Conservation (phyloP, 1,284 basidiomycete species). For the Apiotrichum montevideense region DNA sequence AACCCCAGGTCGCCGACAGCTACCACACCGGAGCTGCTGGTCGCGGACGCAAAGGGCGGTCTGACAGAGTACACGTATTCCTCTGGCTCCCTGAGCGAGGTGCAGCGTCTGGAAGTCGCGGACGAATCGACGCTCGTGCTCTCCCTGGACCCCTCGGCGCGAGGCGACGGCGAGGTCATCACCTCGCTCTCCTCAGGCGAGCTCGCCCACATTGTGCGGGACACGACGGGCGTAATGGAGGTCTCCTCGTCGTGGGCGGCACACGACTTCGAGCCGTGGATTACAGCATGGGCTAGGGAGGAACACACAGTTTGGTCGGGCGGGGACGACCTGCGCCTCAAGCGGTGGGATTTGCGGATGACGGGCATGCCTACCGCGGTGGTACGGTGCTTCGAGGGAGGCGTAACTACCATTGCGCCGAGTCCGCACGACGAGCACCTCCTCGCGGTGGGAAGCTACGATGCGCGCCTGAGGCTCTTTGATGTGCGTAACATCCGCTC, state of each 20-base stretch:
- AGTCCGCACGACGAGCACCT: conserved; percentile 73
- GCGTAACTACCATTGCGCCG: conserved; percentile 84
- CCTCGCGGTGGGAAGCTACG: conserved; percentile 90
- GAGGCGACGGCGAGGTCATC: conserved; percentile 49
- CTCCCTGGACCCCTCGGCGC: conserved; percentile 61
- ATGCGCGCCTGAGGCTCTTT: conserved; percentile 72
- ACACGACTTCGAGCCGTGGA: conserved; percentile 94
- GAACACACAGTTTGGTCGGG: conserved; percentile 84
- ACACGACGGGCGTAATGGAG: conserved; percentile 37
- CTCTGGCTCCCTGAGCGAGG: conserved; percentile 3
- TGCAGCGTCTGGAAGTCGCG: conserved; percentile 57
- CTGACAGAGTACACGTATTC: conserved; percentile 58
- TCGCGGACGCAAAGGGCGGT: conserved; percentile 77
- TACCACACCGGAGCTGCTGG: conserved; percentile 49
- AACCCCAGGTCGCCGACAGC: not conserved
- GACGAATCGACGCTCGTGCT: conserved; percentile 63
- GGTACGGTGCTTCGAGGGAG: conserved; percentile 82
- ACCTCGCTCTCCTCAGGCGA: conserved; percentile 74
- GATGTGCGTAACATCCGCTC: conserved; percentile 65
- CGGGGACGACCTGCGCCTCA: conserved; percentile 86
- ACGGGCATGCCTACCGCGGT: conserved; percentile 58
- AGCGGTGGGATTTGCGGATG: conserved; percentile 83
- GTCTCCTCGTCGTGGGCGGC: conserved; percentile 66
- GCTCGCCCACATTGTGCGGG: conserved; percentile 57
- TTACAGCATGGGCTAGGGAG: conserved; percentile 69